Evolutionary conservation across 345 rosid genomes (phyloP).

Genomic region (Eucalyptus marginata): DNA sequence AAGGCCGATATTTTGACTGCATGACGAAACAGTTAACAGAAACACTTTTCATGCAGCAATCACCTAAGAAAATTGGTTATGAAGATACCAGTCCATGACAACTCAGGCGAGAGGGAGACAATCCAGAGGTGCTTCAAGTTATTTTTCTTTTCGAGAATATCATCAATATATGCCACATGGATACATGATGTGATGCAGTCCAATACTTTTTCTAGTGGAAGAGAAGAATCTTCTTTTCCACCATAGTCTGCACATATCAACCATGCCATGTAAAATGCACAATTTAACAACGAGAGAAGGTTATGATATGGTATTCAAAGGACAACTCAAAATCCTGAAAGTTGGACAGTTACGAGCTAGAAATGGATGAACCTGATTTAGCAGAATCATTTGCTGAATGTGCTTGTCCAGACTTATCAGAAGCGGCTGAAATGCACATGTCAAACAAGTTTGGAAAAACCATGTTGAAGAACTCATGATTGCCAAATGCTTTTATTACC

Average conservation of each 20-base stretch:
- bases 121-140: conserved; percentile 41
- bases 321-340: neutral
- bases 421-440: conserved; percentile 42
- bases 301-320: no score
- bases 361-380: conserved; percentile 44
- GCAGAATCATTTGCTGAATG: conserved; percentile 31
- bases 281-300: neutral
- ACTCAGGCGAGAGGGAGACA: conserved; percentile 52
- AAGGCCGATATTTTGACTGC: conserved; percentile 76
- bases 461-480: conserved; percentile 44
- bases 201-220: conserved; percentile 57
- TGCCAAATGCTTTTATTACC: conserved; percentile 69
- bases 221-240: conserved; percentile 25
- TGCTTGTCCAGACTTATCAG: conserved; percentile 18
- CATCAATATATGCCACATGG: conserved; percentile 39
- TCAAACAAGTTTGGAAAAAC: conserved; percentile 62
- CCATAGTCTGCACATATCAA: conserved; percentile 34
- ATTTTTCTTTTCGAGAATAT: conserved; percentile 38
- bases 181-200: conserved; percentile 54
- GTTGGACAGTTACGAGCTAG: neutral
- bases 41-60: neutral
- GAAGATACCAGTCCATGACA: conserved; percentile 68
- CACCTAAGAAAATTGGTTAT: neutral
- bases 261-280: neutral
- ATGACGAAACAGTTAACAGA: neutral